Conservation (phyloP, 192 early-diverging fungal species). For the Lunasporangiospora selenospora region DNA sequence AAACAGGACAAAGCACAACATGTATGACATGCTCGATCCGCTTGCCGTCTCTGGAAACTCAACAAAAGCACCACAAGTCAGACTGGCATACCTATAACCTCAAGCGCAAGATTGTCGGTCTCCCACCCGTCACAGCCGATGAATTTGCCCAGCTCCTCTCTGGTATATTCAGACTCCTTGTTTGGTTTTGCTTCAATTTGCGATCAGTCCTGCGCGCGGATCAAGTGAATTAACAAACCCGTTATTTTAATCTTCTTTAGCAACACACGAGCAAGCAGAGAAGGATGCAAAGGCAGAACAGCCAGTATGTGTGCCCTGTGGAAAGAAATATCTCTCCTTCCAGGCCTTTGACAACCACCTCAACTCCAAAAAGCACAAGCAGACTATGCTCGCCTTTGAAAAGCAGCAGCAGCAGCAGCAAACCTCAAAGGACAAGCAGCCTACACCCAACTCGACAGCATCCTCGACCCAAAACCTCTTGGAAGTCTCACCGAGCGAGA, state of each 20-base stretch:
- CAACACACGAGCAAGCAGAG: conserved; percentile 36
- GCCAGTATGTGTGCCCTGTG: conserved; percentile 50
- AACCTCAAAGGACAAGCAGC: not conserved
- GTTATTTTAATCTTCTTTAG: conserved; percentile 17
- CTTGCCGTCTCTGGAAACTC: conserved; percentile 87
- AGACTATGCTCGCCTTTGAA: conserved; percentile 41
- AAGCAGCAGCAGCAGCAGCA: conserved; percentile 22
- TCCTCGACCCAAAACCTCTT: conserved; percentile 76
- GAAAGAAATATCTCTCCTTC: conserved; percentile 77
- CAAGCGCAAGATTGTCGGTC: conserved; percentile 95
- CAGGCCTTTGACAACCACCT: conserved; percentile 91
- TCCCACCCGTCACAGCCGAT: conserved; percentile 85
- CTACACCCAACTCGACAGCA: conserved; percentile 21
- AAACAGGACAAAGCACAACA: conserved; percentile 53
- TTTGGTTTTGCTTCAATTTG: not conserved
- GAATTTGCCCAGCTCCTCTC: conserved; percentile 80
- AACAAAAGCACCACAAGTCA: conserved; percentile 90
- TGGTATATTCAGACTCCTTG: conserved; percentile 32
- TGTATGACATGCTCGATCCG: conserved; percentile 92
- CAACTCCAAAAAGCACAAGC: conserved; percentile 93
- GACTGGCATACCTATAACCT: conserved; percentile 99
- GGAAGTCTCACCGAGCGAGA: conserved; percentile 66
- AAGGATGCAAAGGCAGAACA: conserved; percentile 27
- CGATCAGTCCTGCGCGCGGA: too few relatives aligned
- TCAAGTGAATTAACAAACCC: not conserved